These are phyloP conservation scores for Cyberlindnera mrakii DNA, from an alignment of 805 yeast genomes.

Conservation along the genomic window DNA sequence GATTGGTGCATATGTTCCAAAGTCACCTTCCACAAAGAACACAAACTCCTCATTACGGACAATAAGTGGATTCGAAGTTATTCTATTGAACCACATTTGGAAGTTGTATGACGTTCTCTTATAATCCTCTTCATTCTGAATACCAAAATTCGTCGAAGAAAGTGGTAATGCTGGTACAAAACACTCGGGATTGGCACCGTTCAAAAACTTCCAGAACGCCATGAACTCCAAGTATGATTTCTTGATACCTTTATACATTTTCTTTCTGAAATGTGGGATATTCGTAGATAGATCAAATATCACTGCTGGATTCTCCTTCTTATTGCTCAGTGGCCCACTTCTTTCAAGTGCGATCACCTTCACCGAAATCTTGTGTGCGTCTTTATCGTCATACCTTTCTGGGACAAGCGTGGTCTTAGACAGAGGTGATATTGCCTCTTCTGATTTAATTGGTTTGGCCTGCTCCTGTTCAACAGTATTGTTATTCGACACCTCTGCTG, in stretches of 20 bases:
- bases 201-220: conserved; percentile 69
- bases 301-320: conserved; percentile 73
- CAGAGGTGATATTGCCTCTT: neutral
- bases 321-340: conserved; percentile 42
- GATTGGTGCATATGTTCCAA: conserved; percentile 41
- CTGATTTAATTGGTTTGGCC: neutral
- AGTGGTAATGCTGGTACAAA: conserved; percentile 87
- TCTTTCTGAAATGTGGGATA: conserved; percentile 70
- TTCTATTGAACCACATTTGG: conserved; percentile 83
- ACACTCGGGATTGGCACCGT: conserved; percentile 81
- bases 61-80: conserved; percentile 70
- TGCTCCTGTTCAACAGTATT: neutral
- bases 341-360: conserved; percentile 68
- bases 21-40: conserved; percentile 75
- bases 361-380: conserved; percentile 39
- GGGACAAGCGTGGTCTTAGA: conserved; percentile 12
- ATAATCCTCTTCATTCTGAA: conserved; percentile 78
- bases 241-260: conserved; percentile 63
- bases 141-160: conserved; percentile 69
- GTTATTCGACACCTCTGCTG: neutral
- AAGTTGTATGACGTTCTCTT: conserved; percentile 48
- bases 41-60: conserved; percentile 84
- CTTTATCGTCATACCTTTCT: conserved; percentile 20
- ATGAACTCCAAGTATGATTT: conserved; percentile 76
- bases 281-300: conserved; percentile 65